Base-by-base conservation (phyloP, 2,329 filamentous ascomycete species). In the Byssoonygena ceratinophila region DNA sequence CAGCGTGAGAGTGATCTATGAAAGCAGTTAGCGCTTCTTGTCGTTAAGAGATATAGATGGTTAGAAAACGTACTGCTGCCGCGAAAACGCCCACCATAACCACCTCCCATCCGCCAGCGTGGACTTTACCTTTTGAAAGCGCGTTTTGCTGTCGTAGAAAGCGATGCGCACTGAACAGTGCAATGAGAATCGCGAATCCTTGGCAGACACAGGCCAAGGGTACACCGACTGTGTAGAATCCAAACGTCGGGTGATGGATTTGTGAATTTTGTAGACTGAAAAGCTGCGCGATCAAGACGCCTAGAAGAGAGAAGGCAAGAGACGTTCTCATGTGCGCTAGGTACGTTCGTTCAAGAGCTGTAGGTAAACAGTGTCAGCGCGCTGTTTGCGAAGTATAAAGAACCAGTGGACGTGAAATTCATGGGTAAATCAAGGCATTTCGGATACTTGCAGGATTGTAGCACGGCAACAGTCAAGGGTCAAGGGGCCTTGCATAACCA, bases 311-410 rank as follows among this genome's bases (percentile, higher is more conserved):
- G 36, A 87, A 72, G n/a, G 78, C 74, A 34, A 85, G 68, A 0
- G 82, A 85, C 1, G 84, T 88, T 18, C 84, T 78, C 27, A 87
- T 74, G 64, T 87, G 88, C 27, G 77, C 82, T 16, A 89, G 77
- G 62, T 83, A 89, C 16, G 84, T 89, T 53, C 84, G 74, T 67
- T 89, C 84, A 51, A 87, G 76, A 34, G 85, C 84, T 87, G 60
- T 39, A 27, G 11, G 16, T 36, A 9, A 8, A 12, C 5, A 12
- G 3, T 7, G 31, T n/a, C n/a, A n/a, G n/a, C n/a, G n/a, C n/a
- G n/a, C n/a, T n/a, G n/a, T n/a, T n/a, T n/a, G n/a, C n/a, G n/a
- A n/a, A n/a, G n/a, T n/a, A n/a, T n/a, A n/a, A n/a, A n/a, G n/a
- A n/a, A n/a, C n/a, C n/a, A n/a, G n/a, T n/a, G n/a, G n/a, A n/a